Conservation (phyloP, 768 basidiomycete species). For the Collybia sordida region DNA sequence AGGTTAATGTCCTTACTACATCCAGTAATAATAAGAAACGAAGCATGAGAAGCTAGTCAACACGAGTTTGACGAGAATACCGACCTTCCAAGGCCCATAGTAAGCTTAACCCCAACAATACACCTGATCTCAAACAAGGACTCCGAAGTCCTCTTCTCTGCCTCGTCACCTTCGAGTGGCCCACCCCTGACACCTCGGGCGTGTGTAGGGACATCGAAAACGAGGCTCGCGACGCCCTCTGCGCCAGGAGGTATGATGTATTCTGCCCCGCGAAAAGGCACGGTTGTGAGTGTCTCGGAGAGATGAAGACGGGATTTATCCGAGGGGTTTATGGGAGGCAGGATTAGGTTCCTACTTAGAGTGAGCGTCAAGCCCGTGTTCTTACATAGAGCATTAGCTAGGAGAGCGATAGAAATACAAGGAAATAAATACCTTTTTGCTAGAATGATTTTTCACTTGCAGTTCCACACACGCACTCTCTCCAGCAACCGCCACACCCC, state of each 20-base stretch:
- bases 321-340: slow-evolving; percentile 40
- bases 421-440: slow-evolving; percentile 58
- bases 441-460: slow-evolving; percentile 80
- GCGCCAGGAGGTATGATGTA: slow-evolving; percentile 72
- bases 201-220: slow-evolving; percentile 73
- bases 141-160: slow-evolving; percentile 35
- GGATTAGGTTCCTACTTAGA: slow-evolving; percentile 58
- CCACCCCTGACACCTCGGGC: slow-evolving; percentile 70
- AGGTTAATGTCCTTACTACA: slow-evolving; percentile 70
- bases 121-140: slow-evolving; percentile 72
- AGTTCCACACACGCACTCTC: slow-evolving; percentile 72
- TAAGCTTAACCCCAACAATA: slow-evolving; percentile 57
- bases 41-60: slow-evolving; percentile 5
- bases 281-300: slow-evolving; percentile 65
- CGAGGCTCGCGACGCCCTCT: slow-evolving; percentile 78
- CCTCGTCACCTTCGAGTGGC: slow-evolving; percentile 50
- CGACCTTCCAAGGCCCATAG: slow-evolving; percentile 73
- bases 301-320: slow-evolving; percentile 55
- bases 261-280: slow-evolving; percentile 73
- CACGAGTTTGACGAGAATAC: slow-evolving; percentile 16
- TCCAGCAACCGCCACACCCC: slow-evolving; percentile 64
- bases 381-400: slow-evolving; percentile 30
- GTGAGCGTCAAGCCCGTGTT: slow-evolving; percentile 66
- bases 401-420: slow-evolving; percentile 5
- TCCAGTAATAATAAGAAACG: slow-evolving; percentile 2